Percentiles rank a stretch among this genome's conserved stretches.
These are phyloP conservation scores for Botryotinia convoluta DNA, from an alignment of 2,329 filamentous ascomycete genomes.

Conservation along the genomic window DNA sequence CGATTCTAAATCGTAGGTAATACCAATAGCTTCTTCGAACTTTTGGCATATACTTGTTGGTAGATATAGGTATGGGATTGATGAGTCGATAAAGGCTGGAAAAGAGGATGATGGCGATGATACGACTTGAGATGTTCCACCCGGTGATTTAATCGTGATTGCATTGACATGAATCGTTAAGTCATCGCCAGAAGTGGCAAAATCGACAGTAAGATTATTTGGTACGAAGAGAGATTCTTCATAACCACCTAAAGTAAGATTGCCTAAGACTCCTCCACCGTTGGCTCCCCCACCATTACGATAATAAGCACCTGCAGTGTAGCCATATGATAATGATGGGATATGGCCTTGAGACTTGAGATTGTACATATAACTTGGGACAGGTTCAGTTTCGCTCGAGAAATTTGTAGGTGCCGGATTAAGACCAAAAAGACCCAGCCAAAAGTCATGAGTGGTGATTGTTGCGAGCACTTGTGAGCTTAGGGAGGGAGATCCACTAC, in stretches of 20 bases:
- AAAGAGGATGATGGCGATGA: constrained; percentile 24
- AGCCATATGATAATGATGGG: constrained; percentile 45
- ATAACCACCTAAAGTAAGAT: constrained; percentile 40
- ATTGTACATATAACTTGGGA: constrained; percentile 40
- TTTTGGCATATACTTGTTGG: constrained; percentile 39
- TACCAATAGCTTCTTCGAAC: constrained; percentile 40
- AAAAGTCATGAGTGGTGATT: constrained; percentile 37
- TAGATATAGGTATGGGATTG: constrained; percentile 43
- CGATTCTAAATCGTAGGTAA: constrained; percentile 40
- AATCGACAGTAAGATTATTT: constrained; percentile 42
- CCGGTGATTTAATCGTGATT: constrained; percentile 30
- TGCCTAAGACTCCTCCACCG: constrained; percentile 25
- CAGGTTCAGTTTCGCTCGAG: constrained; percentile 21
- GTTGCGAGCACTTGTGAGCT: constrained; percentile 31
- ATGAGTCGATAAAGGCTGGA: constrained; percentile 40
- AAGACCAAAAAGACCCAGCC: constrained; percentile 32
- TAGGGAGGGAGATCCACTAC: constrained; percentile 24
- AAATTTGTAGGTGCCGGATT: constrained; percentile 30
- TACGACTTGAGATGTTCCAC: constrained; percentile 23
- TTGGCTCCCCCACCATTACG: constrained; percentile 30
- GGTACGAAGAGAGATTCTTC: constrained; percentile 43
- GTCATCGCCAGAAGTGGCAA: constrained; percentile 41
- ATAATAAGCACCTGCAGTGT: constrained; percentile 44
- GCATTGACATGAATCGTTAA: constrained; percentile 42
- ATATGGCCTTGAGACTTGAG: constrained; percentile 41